Evolutionary conservation across 805 yeast genomes (phyloP), one percentile per base, ranked within the genome.

Genomic region (Scheffersomyces coipomensis): DNA sequence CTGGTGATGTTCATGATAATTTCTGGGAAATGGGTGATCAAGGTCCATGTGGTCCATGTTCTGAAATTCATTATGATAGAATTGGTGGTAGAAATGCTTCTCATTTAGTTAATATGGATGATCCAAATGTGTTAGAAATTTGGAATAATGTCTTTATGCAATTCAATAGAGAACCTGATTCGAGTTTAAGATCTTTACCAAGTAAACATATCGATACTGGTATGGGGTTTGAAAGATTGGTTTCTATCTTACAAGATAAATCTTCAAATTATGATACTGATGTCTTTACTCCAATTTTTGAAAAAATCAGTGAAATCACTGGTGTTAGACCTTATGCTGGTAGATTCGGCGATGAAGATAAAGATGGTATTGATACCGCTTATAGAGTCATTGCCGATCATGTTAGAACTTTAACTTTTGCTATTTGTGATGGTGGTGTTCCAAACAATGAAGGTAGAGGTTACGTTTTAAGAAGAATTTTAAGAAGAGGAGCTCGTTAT

Each of bases 1-100:
- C 97, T 16, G 99, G 99, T 42, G 71, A 82, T 51, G 86, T 83
- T 38, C 73, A 81, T 58, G 99, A 93, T 64, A 93, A 93, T 70
- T 93, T 93, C 68, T 93, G 99, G 99, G 99, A 93, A 73, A 93
- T 93, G 99, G 99, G 99, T 55, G 99, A 95, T 60, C 98, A 91
- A 73, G 99, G 99, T 51, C 99, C 99, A 35, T 93, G 99, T 74
- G 99, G 99, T 47, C 99, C 99, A 37, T 95, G 99, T 71, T 85
- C 96, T 18, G 99, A 93, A 68, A 78, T 93, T 52, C 99, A 93
- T 66, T 93, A 88, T 64, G 99, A 93, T 67, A 83, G 99, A 69
- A 89, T 93, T 49, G 99, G 99, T 49, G 97, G 98, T 43, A 84
- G 99, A 74, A 91, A 93, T 58, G 99, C 98, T 39, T 74, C 97